Evolutionary conservation across 208 protist species (phyloP), one percentile per base, ranked within the genome.

Genomic region (Trypanosomatidae sp.): DNA sequence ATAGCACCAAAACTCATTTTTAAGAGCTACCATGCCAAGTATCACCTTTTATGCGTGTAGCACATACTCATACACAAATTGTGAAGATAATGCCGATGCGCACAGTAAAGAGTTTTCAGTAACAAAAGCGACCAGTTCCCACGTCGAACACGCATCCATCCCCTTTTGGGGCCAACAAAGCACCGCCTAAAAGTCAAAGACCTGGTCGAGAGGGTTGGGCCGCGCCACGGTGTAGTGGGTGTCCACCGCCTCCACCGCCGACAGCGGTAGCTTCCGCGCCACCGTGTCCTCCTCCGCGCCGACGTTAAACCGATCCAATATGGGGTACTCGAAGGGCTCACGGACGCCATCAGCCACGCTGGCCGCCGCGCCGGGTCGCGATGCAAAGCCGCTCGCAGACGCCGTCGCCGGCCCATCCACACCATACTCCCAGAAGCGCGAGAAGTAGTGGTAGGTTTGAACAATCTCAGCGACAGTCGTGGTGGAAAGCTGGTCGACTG

Each of bases 361-460:
- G 10, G 33, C 12, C 47, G 17, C 33, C 39, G 22, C 17, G 7
- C 39, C 60, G 1, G 22, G 4, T 28, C 13, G 12, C 3, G 15
- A 28, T n/a, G 8, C 52, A 49, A 28, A 68, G 59, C 62, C 41
- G 15, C 5, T n/a, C n/a, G n/a, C n/a, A n/a, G n/a, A 19, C 19
- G 56, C 22, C 22, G 36, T 36, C 3, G 59, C 49, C 4, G 91
- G 91, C 0, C 91, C 91, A 15, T 86, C 74, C 71, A 95, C 65
- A 3, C 88, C 88, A 13, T 76, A 75, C 6, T 70, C 86, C 91
- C 88, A 95, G 36, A 74, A 79, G 5, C 36, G 13, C 0, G 82
- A 79, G 73, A 95, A 95, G 77, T 91, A 91, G 67, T 75, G 71
- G 82, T 87, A 93, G 58, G 82, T 46, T 1, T 69, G 65, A 1